Evolutionary conservation across 2,329 filamentous ascomycete genomes (phyloP).

Genomic region (Dothideomycetes sp.): DNA sequence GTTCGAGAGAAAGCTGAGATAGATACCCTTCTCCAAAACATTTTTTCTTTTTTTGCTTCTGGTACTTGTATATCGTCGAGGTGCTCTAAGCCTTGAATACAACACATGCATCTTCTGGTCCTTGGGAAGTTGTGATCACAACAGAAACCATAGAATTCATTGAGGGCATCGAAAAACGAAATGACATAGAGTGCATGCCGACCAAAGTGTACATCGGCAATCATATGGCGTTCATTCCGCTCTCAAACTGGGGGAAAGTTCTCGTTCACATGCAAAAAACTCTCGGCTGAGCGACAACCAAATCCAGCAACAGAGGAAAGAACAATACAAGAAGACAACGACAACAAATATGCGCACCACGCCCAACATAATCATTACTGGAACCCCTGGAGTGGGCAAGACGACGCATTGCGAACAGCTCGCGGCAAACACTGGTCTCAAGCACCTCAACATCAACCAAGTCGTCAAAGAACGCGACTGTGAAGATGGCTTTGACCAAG

Average conservation of each 20-base stretch:
- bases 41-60: no score
- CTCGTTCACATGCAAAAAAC: conserved; percentile 6
- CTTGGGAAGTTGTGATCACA: no score
- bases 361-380: conserved; percentile 91
- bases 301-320: neutral
- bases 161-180: no score
- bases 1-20: no score
- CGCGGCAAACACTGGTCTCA: conserved; percentile 64
- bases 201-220: no score
- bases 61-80: no score
- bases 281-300: neutral
- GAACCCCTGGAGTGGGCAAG: conserved; percentile 92
- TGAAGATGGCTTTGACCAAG: conserved; percentile 76
- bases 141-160: no score
- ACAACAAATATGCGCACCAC: conserved; percentile 31
- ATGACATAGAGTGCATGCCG: no score
- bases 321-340: neutral
- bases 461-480: conserved; percentile 82
- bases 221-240: no score
- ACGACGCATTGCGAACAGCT: conserved; percentile 82
- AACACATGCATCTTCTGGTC: no score
- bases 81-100: no score
- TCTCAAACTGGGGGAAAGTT: neutral
- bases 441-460: conserved; percentile 81
- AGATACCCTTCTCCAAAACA: no score